Evolutionary conservation across 495 filamentous ascomycete genomes (phyloP), one percentile per base, ranked within the genome.

Genomic region (Tuber aestivum): DNA sequence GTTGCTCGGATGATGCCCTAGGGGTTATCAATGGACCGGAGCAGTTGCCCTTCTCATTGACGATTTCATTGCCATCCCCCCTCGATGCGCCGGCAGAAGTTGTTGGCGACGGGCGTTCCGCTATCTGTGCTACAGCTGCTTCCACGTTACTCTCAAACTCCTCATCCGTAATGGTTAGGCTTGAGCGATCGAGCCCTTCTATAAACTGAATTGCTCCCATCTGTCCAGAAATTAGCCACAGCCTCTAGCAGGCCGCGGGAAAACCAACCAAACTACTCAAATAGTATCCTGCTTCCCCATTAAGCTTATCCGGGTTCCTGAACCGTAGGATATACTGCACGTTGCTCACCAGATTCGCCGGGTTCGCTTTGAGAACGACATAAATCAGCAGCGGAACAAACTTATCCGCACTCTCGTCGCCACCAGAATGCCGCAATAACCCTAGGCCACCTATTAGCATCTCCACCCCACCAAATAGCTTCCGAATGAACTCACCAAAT

Each of bases 321-420:
- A 99, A 99, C 32, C 96, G 89, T 65, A 97, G 86, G 74, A 99
- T 98, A 83, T 99, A 99, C 83, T 98, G 95, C 10, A 98, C 94
- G 82, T 99, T 99, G 72, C 94, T 97, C 42, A 97, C 93, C 41
- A 99, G 86, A 83, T 97, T 93, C 69, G 97, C 94, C 0, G 96
- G 96, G 79, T 97, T 97, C 41, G 94, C 93, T 82, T 94, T 92
- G 38, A 99, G 87, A 3, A 98, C 94, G 69, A 97, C 95, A 80
- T 96, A 98, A 70, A 99, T 98, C 74, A 99, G 87, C 74, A 98
- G 88, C 0, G 95, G 95, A 84, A 99, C 91, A 77, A 99, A 98
- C 1, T 94, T 92, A 84, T 99, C 95, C 35, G 95, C 95, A 18
- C 95, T 97, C 18, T 93, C 94, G 82, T 99, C 95, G 23, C 91